Conservation (phyloP, 768 basidiomycete species). For the Tylopilus intermedius region DNA sequence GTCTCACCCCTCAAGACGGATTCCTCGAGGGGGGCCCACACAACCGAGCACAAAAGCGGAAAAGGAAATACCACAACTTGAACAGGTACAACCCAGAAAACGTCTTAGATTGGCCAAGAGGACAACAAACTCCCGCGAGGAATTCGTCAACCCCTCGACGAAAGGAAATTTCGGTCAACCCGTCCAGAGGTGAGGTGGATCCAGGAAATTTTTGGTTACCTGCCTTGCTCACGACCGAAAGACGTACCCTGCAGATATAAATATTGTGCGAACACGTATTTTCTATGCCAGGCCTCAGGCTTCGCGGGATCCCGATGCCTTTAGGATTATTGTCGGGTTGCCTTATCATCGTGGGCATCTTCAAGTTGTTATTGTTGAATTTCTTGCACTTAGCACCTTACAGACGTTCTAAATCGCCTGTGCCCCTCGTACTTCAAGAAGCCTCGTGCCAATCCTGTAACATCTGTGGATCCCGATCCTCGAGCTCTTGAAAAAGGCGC, state of each 20-base stretch:
- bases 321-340: slow-evolving; percentile 56
- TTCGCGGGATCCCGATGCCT: slow-evolving; percentile 44
- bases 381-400: not conserved
- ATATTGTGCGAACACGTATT: slow-evolving; percentile 49
- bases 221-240: slow-evolving; percentile 19
- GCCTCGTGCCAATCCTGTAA: slow-evolving; percentile 21
- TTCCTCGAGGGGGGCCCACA: slow-evolving; percentile 6
- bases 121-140: not conserved
- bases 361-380: not conserved
- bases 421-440: slow-evolving; percentile 39
- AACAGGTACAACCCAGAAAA: slow-evolving; percentile 23
- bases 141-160: slow-evolving; percentile 1
- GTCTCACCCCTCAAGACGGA: slow-evolving; percentile 24
- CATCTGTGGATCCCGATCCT: slow-evolving; percentile 42
- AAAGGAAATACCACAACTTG: slow-evolving; percentile 10
- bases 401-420: slow-evolving; percentile 67
- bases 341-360: slow-evolving; percentile 56
- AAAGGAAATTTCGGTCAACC: slow-evolving; percentile 9
- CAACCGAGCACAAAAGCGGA: slow-evolving; percentile 17
- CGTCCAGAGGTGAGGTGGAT: slow-evolving; percentile 18
- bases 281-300: slow-evolving; percentile 59
- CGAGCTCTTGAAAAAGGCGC: slow-evolving; percentile 45
- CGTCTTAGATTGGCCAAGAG: slow-evolving; percentile 19
- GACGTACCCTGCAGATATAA: slow-evolving; percentile 46
- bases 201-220: too few species aligned